Conservation (phyloP, 2,329 filamentous ascomycete species). For the Trichophyton rubrum region DNA sequence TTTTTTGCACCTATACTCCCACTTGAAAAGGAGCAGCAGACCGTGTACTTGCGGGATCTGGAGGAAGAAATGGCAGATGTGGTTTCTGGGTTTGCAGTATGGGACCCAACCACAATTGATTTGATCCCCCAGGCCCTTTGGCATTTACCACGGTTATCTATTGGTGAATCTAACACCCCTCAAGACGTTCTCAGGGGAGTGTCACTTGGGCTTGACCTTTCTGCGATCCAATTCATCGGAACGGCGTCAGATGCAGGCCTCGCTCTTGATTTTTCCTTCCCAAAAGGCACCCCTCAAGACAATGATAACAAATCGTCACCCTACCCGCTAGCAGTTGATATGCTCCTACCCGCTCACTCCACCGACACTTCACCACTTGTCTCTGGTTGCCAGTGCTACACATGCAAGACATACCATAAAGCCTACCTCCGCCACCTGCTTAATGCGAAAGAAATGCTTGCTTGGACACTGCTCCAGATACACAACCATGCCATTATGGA, state of each 20-base stretch:
- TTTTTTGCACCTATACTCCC: conserved; percentile 59
- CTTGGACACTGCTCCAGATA: conserved; percentile 81
- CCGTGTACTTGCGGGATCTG: conserved; percentile 64
- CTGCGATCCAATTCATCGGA: conserved; percentile 64
- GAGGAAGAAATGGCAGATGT: conserved; percentile 47
- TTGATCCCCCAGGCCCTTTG: conserved; percentile 52
- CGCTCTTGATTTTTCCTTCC: conserved; percentile 67
- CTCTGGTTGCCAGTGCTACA: conserved; percentile 61
- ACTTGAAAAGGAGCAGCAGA: conserved; percentile 61
- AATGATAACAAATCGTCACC: conserved; percentile 13
- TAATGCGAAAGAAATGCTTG: conserved; percentile 87
- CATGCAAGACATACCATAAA: conserved; percentile 70
- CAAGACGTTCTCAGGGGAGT: conserved; percentile 67
- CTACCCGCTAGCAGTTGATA: conserved; percentile 56
- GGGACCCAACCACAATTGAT: conserved; percentile 57
- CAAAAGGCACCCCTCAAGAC: conserved; percentile 25
- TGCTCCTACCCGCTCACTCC: conserved; percentile 56
- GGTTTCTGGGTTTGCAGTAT: conserved; percentile 62
- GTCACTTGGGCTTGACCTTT: conserved; percentile 63
- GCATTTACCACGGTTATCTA: conserved; percentile 58
- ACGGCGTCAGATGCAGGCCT: conserved; percentile 70
- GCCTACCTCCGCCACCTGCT: conserved; percentile 84
- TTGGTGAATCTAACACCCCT: conserved; percentile 58
- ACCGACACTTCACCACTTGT: conserved; percentile 51
- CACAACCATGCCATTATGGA: conserved; percentile 72